phyloP scores from a whole-genome alignment of 192 early-diverging fungal species.

The Coemansia sp. region DNA sequence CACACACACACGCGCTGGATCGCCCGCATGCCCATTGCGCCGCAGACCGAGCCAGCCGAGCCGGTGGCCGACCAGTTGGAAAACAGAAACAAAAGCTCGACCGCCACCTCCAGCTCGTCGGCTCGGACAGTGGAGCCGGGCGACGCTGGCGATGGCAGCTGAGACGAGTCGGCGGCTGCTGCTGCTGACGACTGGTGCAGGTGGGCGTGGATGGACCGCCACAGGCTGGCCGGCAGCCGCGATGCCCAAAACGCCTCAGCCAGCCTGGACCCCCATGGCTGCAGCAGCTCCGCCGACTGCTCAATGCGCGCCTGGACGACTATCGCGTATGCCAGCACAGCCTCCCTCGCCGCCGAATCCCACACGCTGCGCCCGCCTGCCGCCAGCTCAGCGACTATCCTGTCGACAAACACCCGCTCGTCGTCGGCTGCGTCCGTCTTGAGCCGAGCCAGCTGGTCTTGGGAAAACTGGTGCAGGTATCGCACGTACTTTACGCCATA shows the following conservation, averaged over 20 bases:
- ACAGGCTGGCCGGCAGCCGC: conserved; percentile 17
- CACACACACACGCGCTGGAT: conserved; percentile 28
- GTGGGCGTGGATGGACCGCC: conserved; percentile 16
- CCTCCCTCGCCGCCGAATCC: conserved; percentile 21
- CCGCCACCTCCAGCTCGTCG: conserved; percentile 40
- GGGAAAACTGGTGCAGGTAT: conserved; percentile 23
- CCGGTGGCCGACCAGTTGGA: conserved; percentile 11
- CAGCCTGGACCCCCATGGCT: conserved; percentile 7
- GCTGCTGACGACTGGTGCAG: not conserved
- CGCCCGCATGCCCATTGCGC: conserved; percentile 9
- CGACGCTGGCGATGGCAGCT: not conserved
- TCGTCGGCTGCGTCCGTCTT: not conserved
- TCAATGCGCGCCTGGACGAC: conserved; percentile 31
- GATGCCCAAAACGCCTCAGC: conserved; percentile 26
- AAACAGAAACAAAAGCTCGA: conserved; percentile 43
- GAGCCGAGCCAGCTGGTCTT: conserved; percentile 8
- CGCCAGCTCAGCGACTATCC: not conserved
- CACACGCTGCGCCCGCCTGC: conserved; percentile 1
- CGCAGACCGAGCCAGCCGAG: not conserved
- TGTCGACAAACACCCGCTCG: not conserved
- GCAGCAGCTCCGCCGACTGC: not conserved
- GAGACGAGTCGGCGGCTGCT: not conserved
- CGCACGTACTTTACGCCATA: conserved; percentile 41
- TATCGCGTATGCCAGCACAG: conserved; percentile 31
- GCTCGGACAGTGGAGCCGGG: not conserved